A percentile compares a stretch with the other conserved stretches of the same genome.
Conservation (phyloP, 805 yeast species). For the Kuraishia ogatae region DNA sequence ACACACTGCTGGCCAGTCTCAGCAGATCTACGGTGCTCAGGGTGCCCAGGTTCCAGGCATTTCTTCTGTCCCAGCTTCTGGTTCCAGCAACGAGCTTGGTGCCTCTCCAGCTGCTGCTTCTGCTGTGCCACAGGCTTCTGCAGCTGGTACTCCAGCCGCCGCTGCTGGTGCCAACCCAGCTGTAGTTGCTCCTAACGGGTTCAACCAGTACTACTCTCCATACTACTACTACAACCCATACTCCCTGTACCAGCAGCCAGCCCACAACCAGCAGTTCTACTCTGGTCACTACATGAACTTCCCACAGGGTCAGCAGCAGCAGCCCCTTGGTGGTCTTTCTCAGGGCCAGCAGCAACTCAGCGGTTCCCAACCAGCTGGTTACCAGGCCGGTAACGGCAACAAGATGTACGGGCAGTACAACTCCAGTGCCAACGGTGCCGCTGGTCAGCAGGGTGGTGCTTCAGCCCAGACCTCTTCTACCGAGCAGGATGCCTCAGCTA, state of each 20-base stretch:
- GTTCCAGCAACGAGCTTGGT: neutral
- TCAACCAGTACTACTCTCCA: conserved; percentile 3
- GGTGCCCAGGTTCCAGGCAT: conserved; percentile 3
- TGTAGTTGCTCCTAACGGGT: conserved; percentile 4
- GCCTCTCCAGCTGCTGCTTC: conserved; percentile 2
- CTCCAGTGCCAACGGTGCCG: conserved; percentile 2
- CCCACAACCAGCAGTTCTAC: conserved; percentile 17
- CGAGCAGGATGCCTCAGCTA: neutral
- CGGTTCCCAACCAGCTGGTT: conserved; percentile 7
- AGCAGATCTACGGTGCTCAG: conserved; percentile 1
- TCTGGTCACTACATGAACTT: conserved; percentile 11
- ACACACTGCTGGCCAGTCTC: conserved; percentile 7
- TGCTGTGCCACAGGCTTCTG: conserved; percentile 5
- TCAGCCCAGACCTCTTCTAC: conserved; percentile 8
- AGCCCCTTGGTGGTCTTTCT: conserved; percentile 9
- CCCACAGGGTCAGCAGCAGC: conserved; percentile 8
- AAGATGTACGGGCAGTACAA: conserved; percentile 2
- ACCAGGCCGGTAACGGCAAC: neutral
- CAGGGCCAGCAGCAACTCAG: conserved; percentile 8
- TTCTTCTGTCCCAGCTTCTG: conserved; percentile 2
- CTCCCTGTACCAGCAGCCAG: conserved; percentile 19
- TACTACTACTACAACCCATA: conserved; percentile 24
- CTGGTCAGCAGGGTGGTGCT: conserved; percentile 11
- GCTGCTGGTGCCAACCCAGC: conserved; percentile 8
- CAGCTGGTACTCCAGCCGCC: conserved; percentile 2